Percentiles rank a stretch among this genome's conserved stretches.
phyloP scores from a whole-genome alignment of 1,284 basidiomycete species.

The Apiotrichum veenhuisii region DNA sequence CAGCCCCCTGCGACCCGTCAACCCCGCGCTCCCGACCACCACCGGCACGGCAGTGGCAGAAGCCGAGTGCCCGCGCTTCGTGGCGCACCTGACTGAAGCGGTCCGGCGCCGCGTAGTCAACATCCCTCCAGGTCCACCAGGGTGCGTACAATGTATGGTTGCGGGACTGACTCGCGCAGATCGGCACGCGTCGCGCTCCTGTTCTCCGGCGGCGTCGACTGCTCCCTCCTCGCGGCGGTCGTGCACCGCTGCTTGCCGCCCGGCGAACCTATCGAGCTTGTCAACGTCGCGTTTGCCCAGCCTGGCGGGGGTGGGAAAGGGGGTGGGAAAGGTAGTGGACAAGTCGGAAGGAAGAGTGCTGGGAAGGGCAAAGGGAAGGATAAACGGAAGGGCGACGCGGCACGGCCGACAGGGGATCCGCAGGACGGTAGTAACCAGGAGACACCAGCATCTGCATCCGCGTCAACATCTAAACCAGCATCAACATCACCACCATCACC shows the following conservation, averaged over 20 bases:
- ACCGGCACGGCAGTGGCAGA: slow-evolving; percentile 9
- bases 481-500: background rate
- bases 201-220: slow-evolving; percentile 96
- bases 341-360: too few relatives aligned
- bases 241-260: slow-evolving; percentile 69
- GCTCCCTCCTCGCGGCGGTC: slow-evolving; percentile 73
- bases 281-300: slow-evolving; percentile 96
- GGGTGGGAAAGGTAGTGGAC: slow-evolving; percentile 33
- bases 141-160: background rate
- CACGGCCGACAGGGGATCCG: too few relatives aligned
- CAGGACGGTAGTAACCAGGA: background rate
- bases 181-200: slow-evolving; percentile 71
- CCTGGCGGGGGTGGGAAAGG: slow-evolving; percentile 67
- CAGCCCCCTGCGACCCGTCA: background rate
- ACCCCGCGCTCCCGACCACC: slow-evolving; percentile 13
- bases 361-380: background rate
- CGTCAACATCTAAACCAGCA: background rate
- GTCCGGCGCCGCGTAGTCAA: slow-evolving; percentile 51
- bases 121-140: slow-evolving; percentile 37
- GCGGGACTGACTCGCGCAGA: slow-evolving; percentile 2
- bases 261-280: slow-evolving; percentile 80
- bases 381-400: slow-evolving; percentile 8
- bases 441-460: background rate
- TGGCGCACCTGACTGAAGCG: slow-evolving; percentile 40
- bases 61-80: slow-evolving; percentile 40